Base-by-base conservation (phyloP, 495 filamentous ascomycete genomes). In the Letharia lupina region DNA sequence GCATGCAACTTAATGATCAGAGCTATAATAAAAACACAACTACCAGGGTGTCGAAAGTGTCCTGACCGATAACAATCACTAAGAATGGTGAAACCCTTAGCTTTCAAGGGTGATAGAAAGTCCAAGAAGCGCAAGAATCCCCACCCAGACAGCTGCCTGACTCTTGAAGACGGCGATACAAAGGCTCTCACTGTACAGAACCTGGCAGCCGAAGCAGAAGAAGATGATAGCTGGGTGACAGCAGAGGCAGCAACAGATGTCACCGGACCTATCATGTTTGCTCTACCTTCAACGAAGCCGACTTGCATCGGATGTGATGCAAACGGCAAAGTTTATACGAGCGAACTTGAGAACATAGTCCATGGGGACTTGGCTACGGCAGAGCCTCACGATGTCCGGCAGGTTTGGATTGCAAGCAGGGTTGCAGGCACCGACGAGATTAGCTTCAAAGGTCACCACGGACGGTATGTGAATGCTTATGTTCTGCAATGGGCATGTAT, bases 61-160 rank as follows among this genome's bases (percentile, higher is more conserved):
- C 2, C 4, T 35, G 52, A 56, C 52, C 31, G 11, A 54, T 18
- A 16, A 15, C 18, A 4, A 18, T 37, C 10, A 7, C 33, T 35
- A 40, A 63, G 0, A 18, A 73, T 73, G 71, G 69, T 96, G 62
- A 96, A 95, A 75, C 84, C 93, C 56, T 81, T 98, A 56, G 80
- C 83, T 47, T 98, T 98, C 81, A 98, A 98, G 80, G 94, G 94
- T 79, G 95, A 98, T 76, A 96, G 91, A 75, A 93, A 93, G 77
- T 77, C 85, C 35, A 98, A 95, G 75, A 98, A 96, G 76, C 84
- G 92, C 73, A 98, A 96, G 78, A 68, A 69, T 78, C 73, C 63
- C 72, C 69, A 56, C 40, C 45, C 73, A 71, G 72, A 77, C 28
- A 64, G 74, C 5, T 62, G 54, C 54, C 33, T 57, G 31, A n/a